Percentiles rank a stretch among this genome's conserved stretches.
These are phyloP conservation scores for Rhodamnia rubescens DNA, from an alignment of 345 rosid genomes.

Conservation along the genomic window DNA sequence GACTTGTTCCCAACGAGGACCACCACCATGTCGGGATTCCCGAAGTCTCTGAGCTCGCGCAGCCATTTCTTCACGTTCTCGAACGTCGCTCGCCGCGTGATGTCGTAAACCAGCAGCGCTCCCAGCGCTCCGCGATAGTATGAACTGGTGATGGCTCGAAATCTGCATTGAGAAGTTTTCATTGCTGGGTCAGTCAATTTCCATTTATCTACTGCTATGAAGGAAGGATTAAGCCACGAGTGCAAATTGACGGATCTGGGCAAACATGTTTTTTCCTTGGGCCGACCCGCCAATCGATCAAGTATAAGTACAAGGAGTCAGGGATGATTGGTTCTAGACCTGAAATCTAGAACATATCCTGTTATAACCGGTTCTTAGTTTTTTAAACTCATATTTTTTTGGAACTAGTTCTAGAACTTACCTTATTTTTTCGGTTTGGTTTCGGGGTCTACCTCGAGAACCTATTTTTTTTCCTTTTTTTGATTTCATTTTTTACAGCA, in stretches of 20 bases:
- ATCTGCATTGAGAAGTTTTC: conserved; percentile 24
- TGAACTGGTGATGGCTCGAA: conserved; percentile 83
- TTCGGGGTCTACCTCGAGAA: too few relatives aligned
- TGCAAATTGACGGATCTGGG: background rate
- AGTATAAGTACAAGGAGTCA: background rate
- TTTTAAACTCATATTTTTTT: too few relatives aligned
- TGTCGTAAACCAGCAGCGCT: conserved; percentile 68
- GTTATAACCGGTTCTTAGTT: too few relatives aligned
- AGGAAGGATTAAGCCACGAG: background rate
- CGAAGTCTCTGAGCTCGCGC: conserved; percentile 45
- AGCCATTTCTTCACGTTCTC: conserved; percentile 54
- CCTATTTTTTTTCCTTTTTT: too few relatives aligned
- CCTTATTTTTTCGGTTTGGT: too few relatives aligned
- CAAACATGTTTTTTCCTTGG: background rate
- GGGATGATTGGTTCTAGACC: too few relatives aligned
- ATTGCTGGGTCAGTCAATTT: background rate
- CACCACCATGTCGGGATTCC: conserved; percentile 41
- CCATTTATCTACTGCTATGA: background rate
- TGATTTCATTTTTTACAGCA: too few relatives aligned
- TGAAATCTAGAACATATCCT: too few relatives aligned
- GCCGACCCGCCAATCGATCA: background rate
- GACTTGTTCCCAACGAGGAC: conserved; percentile 71
- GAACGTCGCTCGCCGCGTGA: conserved; percentile 51
- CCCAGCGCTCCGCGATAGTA: conserved; percentile 85
- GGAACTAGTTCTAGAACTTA: too few relatives aligned